phyloP scores from a whole-genome alignment of 345 rosid species.

The Brassica juncea region DNA sequence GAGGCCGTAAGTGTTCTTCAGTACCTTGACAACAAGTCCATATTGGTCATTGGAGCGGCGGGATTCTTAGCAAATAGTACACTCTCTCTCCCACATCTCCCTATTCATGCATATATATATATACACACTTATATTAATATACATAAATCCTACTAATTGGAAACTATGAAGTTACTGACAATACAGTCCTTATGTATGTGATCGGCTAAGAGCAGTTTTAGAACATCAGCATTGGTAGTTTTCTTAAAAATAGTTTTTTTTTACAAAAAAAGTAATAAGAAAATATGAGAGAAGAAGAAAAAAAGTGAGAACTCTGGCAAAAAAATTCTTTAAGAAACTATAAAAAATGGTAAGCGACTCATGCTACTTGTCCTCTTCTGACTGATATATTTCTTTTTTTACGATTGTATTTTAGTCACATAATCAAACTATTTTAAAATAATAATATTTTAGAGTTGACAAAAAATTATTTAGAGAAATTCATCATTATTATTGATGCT shows the following conservation, averaged over 20 bases:
- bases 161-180: not conserved
- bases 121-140: not conserved
- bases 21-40: conserved; percentile 41
- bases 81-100: conserved; percentile 3
- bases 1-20: conserved; percentile 36
- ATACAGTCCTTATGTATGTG: too few species aligned
- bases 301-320: not conserved
- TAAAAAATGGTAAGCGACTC: not conserved
- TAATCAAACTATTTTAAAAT: not conserved
- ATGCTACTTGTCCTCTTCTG: not conserved
- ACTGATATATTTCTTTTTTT: not conserved
- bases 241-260: too few species aligned
- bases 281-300: not conserved
- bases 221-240: too few species aligned
- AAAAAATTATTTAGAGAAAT: too few species aligned
- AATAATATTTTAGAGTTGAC: not conserved
- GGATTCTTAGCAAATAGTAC: conserved; percentile 43
- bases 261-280: too few species aligned
- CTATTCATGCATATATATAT: not conserved
- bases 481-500: too few species aligned
- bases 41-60: conserved; percentile 41
- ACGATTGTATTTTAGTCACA: not conserved
- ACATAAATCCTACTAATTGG: not conserved
- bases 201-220: too few species aligned
- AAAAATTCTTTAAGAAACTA: too few species aligned